Evolutionary conservation across 345 rosid species (phyloP), one percentile per base, ranked within the genome.

Genomic region (Populus simonii): DNA sequence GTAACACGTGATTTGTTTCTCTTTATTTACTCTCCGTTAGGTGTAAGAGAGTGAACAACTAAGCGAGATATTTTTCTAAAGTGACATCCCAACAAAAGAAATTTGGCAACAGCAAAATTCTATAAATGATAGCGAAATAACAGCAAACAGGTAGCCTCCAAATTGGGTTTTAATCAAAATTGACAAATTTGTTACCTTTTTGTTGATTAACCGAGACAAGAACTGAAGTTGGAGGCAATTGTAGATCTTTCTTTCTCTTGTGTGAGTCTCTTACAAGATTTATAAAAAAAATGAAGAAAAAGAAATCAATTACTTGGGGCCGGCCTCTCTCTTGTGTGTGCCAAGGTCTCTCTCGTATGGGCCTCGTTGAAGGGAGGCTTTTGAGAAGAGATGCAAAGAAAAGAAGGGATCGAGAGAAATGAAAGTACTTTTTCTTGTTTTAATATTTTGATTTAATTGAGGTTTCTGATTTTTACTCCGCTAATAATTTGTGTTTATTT

Each of bases 71-170:
- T 59, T 13, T 68, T 20, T 41, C 78, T 61, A 62, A 68, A 79
- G 29, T 59, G 78, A 74, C 70, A 35, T 74, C 71, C 78, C 75
- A 80, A 63, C 82, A 70, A 70, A 74, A 76, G 23, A 33, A 45
- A 45, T 69, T 59, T 13, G 45, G 43, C 49, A 61, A 33, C 12
- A 63, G 7, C 29, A 35, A 45, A 45, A 43, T 20, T 55, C 36
- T 39, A 78, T 43, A 8, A 45, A 69, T 74, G 78, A 74, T 33
- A 57, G 69, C 51, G 73, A 79, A 43, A 74, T 38, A 16, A 31
- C 67, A 71, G 2, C 63, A 59, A 11, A 70, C 61, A 66, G 17
- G 49, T 29, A 69, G 65, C 72, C 38, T 66, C 29, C 43, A 55
- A 68, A 12, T 38, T 55, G 67, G 55, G 53, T 68, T 27, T 39